Evolutionary conservation across 306 rosid genomes (phyloP).

Genomic region (Trichosanthes cucumerina): DNA sequence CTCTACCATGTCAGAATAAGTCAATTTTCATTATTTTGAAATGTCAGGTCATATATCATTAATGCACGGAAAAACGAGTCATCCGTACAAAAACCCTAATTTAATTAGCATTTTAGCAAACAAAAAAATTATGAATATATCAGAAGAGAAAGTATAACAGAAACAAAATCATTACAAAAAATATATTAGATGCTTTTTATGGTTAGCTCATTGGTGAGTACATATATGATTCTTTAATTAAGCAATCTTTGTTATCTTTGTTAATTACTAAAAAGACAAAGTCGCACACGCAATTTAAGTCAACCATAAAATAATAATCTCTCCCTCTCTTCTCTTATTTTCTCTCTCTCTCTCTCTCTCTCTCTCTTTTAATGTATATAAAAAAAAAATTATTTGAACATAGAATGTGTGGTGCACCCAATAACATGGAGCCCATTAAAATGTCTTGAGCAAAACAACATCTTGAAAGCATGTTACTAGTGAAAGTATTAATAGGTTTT

Average conservation of each 20-base stretch:
- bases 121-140: background rate
- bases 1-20: no score
- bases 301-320: conserved; percentile 8
- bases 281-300: background rate
- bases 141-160: background rate
- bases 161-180: background rate
- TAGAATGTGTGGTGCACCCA: conserved; percentile 16
- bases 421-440: conserved; percentile 48
- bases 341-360: background rate
- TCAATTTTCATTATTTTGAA: no score
- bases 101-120: background rate
- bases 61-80: no score
- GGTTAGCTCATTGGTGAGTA: background rate
- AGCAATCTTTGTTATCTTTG: conserved; percentile 1
- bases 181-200: background rate
- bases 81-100: no score
- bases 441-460: conserved; percentile 20
- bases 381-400: background rate
- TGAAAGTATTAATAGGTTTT: conserved; percentile 14
- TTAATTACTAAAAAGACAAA: background rate
- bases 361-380: background rate
- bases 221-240: background rate
- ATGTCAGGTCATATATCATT: no score
- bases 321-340: background rate
- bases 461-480: conserved; percentile 21